Evolutionary conservation across 345 rosid species (phyloP).

Genomic region (Cardamine resedifolia): DNA sequence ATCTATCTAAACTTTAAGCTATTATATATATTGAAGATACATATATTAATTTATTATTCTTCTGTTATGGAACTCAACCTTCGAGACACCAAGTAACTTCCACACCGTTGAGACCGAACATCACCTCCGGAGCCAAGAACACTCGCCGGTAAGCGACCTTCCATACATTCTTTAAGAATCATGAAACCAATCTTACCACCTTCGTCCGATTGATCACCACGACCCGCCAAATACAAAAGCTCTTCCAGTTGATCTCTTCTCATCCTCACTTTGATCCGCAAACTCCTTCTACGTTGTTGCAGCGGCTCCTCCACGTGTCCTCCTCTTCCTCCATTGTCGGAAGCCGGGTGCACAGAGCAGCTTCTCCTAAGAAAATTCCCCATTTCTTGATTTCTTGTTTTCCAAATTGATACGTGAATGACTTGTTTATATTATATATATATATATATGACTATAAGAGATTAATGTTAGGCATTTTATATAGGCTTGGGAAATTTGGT

Average conservation of each 20-base stretch:
- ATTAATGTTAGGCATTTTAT: constrained; percentile 4
- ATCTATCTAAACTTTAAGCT: neutral
- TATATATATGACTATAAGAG: neutral
- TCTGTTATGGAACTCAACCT: constrained; percentile 27
- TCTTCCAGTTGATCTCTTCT: constrained; percentile 34
- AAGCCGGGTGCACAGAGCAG: constrained; percentile 29
- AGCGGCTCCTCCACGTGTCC: neutral
- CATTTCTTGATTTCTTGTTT: constrained; percentile 22
- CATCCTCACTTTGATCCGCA: constrained; percentile 37
- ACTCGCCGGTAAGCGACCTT: constrained; percentile 28
- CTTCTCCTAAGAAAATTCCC: constrained; percentile 37
- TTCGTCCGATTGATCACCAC: constrained; percentile 10
- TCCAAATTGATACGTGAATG: constrained; percentile 21
- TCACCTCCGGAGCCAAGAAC: constrained; percentile 25
- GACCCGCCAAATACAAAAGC: constrained; percentile 19
- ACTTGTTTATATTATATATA: too few relatives aligned
- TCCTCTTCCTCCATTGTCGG: constrained; percentile 8
- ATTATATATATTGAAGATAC: neutral
- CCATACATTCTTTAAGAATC: constrained; percentile 34
- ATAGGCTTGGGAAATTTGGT: neutral
- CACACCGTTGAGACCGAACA: constrained; percentile 21
- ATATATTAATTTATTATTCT: constrained; percentile 3
- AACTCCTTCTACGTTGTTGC: constrained; percentile 2
- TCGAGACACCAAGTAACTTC: constrained; percentile 15
- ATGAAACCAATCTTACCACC: constrained; percentile 33